A percentile compares a stretch with the other conserved stretches of the same genome.
phyloP scores from a whole-genome alignment of 176 grass and related monocot genomes.

The Guadua angustifolia region DNA sequence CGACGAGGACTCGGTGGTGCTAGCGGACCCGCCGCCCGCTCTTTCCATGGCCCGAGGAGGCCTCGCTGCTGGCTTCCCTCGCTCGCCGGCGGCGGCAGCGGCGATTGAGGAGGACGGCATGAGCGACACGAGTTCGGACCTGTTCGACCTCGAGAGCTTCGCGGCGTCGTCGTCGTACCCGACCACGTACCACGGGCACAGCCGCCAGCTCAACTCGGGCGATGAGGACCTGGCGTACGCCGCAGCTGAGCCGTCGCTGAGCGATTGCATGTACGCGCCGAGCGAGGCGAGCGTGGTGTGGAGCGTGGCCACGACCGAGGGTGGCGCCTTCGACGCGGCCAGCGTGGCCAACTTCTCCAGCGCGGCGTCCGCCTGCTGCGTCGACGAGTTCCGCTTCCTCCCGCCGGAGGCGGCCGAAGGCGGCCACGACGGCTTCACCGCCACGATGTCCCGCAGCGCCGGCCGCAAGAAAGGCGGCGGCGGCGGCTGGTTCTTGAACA shows the following conservation, averaged over 20 bases:
- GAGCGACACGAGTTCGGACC: conserved; percentile 76
- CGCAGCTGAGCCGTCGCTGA: conserved; percentile 40
- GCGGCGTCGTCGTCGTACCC: conserved; percentile 57
- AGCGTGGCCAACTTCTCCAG: conserved; percentile 76
- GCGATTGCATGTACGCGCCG: conserved; percentile 69
- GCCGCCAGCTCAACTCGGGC: conserved; percentile 55
- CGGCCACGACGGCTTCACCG: conserved; percentile 49
- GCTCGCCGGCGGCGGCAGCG: neutral
- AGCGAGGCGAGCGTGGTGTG: conserved; percentile 82
- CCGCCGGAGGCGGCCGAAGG: neutral
- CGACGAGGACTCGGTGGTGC: conserved; percentile 52
- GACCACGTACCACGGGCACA: conserved; percentile 47
- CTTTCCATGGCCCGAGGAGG: neutral
- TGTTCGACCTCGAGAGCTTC: conserved; percentile 83
- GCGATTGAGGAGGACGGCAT: conserved; percentile 49
- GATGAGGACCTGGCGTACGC: conserved; percentile 39
- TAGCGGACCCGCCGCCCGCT: conserved; percentile 22
- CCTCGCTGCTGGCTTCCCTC: neutral
- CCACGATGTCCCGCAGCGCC: conserved; percentile 50
- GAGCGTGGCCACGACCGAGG: conserved; percentile 73
- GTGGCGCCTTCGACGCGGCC: conserved; percentile 51
- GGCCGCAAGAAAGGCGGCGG: conserved; percentile 37
- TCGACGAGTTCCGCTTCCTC: conserved; percentile 56
- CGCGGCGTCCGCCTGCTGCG: conserved; percentile 59
- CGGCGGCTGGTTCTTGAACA: conserved; percentile 47